Evolutionary conservation across 2,329 filamentous ascomycete genomes (phyloP), one percentile per base, ranked within the genome.

Genomic region (Fusarium dimerum): DNA sequence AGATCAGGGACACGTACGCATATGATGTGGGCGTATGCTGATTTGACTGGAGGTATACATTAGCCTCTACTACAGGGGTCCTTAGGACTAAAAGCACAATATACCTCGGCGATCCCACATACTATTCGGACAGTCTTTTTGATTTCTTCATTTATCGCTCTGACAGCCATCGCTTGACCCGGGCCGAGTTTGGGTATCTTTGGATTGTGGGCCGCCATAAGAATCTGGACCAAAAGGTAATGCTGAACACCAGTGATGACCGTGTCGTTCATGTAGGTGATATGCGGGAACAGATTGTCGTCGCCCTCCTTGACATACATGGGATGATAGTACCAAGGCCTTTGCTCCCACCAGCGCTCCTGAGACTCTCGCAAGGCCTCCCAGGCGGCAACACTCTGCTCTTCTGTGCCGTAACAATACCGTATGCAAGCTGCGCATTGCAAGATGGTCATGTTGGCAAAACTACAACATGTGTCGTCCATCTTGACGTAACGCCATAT

Each of bases 91-190:
- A 9, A 16, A 5, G 12, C 5, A 15, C 15, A 34, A 1, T 5
- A 13, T 58, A 66, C 66, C 65, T 63, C 66, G 2, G 66, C 66
- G 43, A 68, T 54, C 7, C 66, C 66, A 10, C 64, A 68, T 8
- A 68, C 57, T 46, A 61, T 59, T 16, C 57, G 63, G 5, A 68
- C 66, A 5, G 54, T 61, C n/a, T 54, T 57, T 20, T 66, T 67
- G 9, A 68, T 65, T 18, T 67, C 65, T 10, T 64, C 60, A 16
- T 68, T 66, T 20, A 60, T 67, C 6, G 49, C 38, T 16, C 58
- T 58, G 44, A 64, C 61, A 1, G 63, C 59, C 17, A 56, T 60
- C n/a, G 61, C 61, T 17, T 64, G 62, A 2, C 63, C 62, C 1
- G 64, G 62, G 0, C 66, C 66, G 1, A 68, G 26, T 29, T 60